Conservation (phyloP, 495 filamentous ascomycete species). For the Rhizodiscina lignyota region DNA sequence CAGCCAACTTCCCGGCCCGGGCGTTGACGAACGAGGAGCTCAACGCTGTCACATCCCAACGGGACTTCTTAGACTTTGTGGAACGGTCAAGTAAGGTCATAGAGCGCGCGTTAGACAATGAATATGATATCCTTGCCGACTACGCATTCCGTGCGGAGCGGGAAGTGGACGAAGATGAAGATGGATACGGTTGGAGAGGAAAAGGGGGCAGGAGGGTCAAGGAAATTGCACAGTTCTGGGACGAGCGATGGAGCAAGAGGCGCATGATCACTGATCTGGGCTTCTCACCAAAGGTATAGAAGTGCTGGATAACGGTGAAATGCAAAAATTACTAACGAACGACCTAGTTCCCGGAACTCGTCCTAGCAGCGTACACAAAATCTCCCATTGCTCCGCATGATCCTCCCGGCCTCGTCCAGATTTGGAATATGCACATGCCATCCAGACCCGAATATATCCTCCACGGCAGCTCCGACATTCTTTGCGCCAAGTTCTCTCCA, state of each 20-base stretch:
- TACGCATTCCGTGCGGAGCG: conserved; percentile 66
- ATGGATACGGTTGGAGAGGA: conserved; percentile 38
- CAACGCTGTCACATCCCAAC: conserved; percentile 74
- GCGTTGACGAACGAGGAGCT: conserved; percentile 72
- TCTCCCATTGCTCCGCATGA: conserved; percentile 91
- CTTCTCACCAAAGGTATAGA: conserved; percentile 71
- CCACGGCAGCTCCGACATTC: conserved; percentile 87
- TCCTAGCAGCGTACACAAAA: conserved; percentile 90
- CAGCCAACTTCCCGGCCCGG: conserved; percentile 52
- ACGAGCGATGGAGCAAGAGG: conserved; percentile 92
- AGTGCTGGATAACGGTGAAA: not conserved
- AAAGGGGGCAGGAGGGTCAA: conserved; percentile 67
- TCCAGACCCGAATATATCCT: conserved; percentile 92
- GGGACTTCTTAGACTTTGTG: conserved; percentile 89
- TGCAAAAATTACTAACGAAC: not conserved
- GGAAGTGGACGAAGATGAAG: conserved; percentile 65
- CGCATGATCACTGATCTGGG: conserved; percentile 85
- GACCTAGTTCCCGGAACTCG: conserved; percentile 74
- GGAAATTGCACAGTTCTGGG: conserved; percentile 83
- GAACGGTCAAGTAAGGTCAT: conserved; percentile 94
- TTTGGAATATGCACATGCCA: conserved; percentile 93
- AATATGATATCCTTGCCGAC: conserved; percentile 88
- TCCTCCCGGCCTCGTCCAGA: conserved; percentile 81
- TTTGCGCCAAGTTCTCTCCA: conserved; percentile 90
- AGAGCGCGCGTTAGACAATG: conserved; percentile 82